A percentile compares a stretch with the other conserved stretches of the same genome.
phyloP scores from a whole-genome alignment of 2,329 filamentous ascomycete genomes.

The Paecilomyces niveus region DNA sequence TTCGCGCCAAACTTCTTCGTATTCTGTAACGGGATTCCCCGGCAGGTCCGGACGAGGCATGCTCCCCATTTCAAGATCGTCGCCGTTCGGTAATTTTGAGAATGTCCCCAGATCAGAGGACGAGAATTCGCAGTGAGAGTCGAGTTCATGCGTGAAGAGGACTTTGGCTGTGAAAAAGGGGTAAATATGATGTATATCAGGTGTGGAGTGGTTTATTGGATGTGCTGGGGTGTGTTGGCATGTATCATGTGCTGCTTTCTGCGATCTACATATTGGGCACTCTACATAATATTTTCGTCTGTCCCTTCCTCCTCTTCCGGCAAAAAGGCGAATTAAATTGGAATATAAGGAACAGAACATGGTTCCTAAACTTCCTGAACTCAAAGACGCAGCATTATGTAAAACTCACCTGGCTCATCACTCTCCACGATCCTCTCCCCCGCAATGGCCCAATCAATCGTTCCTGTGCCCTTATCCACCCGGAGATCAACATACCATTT shows the following conservation, averaged over 20 bases:
- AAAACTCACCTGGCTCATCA: not conserved
- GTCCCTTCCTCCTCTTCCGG: not conserved
- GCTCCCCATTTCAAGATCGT: slow-evolving; percentile 31
- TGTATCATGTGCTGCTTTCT: not conserved
- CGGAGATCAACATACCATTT: slow-evolving; percentile 40
- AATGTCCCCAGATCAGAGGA: slow-evolving; percentile 22
- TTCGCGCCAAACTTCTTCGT: not conserved
- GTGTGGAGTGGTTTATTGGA: not conserved
- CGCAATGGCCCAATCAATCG: slow-evolving; percentile 39
- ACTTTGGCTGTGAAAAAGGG: not conserved
- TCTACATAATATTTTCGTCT: not conserved
- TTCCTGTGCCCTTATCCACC: slow-evolving; percentile 26
- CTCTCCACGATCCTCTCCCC: slow-evolving; percentile 31
- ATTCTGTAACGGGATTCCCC: not conserved
- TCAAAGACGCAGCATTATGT: not conserved
- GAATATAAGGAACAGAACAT: too few species aligned
- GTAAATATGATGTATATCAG: not conserved
- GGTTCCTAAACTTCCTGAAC: too few species aligned
- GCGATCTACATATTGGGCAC: too few species aligned
- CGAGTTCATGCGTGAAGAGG: not conserved
- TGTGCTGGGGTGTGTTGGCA: not conserved
- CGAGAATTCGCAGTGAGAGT: not conserved
- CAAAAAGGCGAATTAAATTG: too few species aligned
- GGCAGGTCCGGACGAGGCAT: slow-evolving; percentile 21
- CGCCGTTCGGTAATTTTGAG: slow-evolving; percentile 31